Percentiles rank a stretch among this genome's conserved stretches.
Evolutionary conservation across 2,329 filamentous ascomycete species (phyloP).

Genomic region (Beauveria sp.): DNA sequence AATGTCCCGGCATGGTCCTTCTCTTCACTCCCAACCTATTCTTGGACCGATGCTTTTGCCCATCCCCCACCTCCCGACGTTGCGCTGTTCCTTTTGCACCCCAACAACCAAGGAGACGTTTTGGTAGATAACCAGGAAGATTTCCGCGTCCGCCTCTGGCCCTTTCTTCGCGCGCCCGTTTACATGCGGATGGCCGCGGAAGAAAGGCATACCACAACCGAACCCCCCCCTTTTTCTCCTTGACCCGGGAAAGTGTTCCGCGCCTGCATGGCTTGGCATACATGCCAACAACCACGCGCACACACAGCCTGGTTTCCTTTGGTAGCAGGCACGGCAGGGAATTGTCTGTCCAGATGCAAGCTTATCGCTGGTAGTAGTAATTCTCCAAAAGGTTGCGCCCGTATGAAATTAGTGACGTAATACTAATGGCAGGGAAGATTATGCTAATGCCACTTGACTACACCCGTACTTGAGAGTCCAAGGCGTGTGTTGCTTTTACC

Average conservation of each 20-base stretch:
- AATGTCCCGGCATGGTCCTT: background rate
- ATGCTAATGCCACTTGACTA: background rate
- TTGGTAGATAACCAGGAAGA: background rate
- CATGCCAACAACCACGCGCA: background rate
- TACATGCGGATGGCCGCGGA: slow-evolving; percentile 7
- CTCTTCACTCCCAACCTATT: too few relatives aligned
- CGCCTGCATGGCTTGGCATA: background rate
- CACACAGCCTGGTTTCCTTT: background rate
- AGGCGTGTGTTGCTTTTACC: background rate
- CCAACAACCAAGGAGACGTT: background rate
- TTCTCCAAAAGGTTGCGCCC: too few relatives aligned
- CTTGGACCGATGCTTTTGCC: background rate
- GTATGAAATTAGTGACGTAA: background rate
- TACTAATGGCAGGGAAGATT: too few relatives aligned
- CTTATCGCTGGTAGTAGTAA: background rate
- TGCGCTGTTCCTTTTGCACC: background rate
- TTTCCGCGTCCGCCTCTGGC: background rate
- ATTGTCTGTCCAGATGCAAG: background rate
- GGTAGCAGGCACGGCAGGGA: too few relatives aligned
- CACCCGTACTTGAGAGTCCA: too few relatives aligned
- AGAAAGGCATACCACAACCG: background rate
- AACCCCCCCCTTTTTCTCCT: background rate
- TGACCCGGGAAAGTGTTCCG: background rate
- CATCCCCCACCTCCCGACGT: too few relatives aligned
- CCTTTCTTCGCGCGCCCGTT: background rate